A percentile compares a stretch with the other conserved stretches of the same genome.
Conservation (phyloP, 345 rosid species). For the Populus euphratica region DNA sequence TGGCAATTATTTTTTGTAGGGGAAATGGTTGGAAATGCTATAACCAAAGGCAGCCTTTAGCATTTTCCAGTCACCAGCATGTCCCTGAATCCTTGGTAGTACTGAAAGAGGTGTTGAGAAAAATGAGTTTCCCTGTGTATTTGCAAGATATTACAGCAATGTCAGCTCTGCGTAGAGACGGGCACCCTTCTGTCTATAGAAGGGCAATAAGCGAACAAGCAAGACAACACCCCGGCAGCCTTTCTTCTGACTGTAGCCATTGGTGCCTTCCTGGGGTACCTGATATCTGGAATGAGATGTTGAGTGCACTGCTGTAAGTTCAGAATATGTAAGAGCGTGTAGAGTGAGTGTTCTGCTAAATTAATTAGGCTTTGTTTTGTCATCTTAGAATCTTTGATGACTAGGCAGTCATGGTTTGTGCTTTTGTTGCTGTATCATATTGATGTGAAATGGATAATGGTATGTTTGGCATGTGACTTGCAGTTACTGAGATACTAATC, state of each 20-base stretch:
- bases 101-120: slow-evolving; percentile 58
- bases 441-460: slow-evolving; percentile 14
- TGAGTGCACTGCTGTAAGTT: slow-evolving; percentile 46
- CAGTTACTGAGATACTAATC: neutral
- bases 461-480: neutral
- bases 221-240: slow-evolving; percentile 41
- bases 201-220: slow-evolving; percentile 49
- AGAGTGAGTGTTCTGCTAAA: slow-evolving; percentile 21
- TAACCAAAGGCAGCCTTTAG: slow-evolving; percentile 67
- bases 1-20: slow-evolving; percentile 31
- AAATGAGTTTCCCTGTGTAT: slow-evolving; percentile 71
- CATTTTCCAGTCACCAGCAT: slow-evolving; percentile 54
- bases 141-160: slow-evolving; percentile 76
- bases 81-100: slow-evolving; percentile 61
- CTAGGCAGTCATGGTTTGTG: slow-evolving; percentile 9
- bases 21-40: slow-evolving; percentile 85
- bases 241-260: slow-evolving; percentile 82
- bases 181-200: slow-evolving; percentile 85
- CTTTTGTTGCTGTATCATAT: slow-evolving; percentile 8
- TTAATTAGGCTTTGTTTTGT: neutral
- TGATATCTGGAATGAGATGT: slow-evolving; percentile 90
- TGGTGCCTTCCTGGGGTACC: slow-evolving; percentile 99
- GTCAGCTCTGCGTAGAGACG: slow-evolving; percentile 78
- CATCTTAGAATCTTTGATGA: slow-evolving; percentile 14
- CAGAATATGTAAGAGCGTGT: neutral